Conservation (phyloP, 2,329 filamentous ascomycete species). For the Fusarium tjaetaba region DNA sequence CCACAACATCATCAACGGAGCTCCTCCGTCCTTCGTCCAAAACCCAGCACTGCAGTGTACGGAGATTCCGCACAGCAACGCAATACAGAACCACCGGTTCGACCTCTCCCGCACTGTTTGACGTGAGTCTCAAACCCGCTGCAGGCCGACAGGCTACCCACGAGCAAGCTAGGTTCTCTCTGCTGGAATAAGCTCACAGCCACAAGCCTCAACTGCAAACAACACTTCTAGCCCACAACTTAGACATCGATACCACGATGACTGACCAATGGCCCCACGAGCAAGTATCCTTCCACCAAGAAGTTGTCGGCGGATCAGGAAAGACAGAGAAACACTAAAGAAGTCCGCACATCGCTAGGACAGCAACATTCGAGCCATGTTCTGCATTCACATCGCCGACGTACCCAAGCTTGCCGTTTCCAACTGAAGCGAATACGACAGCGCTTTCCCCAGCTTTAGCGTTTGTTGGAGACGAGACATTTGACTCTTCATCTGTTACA, state of each 20-base stretch:
- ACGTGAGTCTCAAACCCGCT: not conserved
- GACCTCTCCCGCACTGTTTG: not conserved
- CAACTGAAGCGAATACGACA: not conserved
- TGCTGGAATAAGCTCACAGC: too few species aligned
- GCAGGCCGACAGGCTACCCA: not conserved
- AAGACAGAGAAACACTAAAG: not conserved
- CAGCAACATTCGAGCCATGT: not conserved
- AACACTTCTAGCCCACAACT: too few species aligned
- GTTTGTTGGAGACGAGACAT: not conserved
- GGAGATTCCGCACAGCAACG: accelerated
- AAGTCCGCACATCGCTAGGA: not conserved
- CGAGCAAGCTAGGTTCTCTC: not conserved
- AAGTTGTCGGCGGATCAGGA: not conserved
- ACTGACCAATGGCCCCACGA: not conserved
- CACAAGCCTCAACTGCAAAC: too few species aligned
- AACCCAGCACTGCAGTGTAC: not conserved
- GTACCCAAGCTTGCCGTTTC: not conserved
- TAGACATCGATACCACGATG: too few species aligned
- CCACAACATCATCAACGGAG: not conserved
- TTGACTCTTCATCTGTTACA: not conserved
- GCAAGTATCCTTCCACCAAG: not conserved
- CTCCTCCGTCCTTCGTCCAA: accelerated
- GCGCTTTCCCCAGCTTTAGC: not conserved
- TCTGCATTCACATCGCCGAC: not conserved
- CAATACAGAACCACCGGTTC: not conserved